Evolutionary conservation across 805 yeast genomes (phyloP), one percentile per base, ranked within the genome.

Genomic region (Ogataea trehalophila): DNA sequence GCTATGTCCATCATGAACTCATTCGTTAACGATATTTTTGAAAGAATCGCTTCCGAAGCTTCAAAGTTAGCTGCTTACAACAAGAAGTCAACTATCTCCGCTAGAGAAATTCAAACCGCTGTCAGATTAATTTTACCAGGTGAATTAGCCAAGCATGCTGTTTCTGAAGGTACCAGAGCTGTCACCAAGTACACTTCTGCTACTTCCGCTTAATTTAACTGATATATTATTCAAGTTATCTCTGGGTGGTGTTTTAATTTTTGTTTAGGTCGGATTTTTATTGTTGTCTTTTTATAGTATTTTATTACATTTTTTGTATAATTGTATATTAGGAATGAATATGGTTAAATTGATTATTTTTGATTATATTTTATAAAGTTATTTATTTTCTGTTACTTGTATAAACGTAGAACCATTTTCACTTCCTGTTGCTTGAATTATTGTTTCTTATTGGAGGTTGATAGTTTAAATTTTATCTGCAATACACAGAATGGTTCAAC

Each of bases 1-100:
- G 96, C 98, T 58, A 92, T 92, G 96, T 89, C 96, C 59, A 92
- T 92, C 73, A 85, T 92, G 92, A 92, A 92, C 87, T 92, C 97
- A 39, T 92, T 92, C 65, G 97, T 92, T 63, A 91, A 90, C 77
- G 97, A 92, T 76, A 89, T 91, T 70, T 92, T 91, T 70, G 97
- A 91, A 80, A 91, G 98, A 81, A 87, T 92, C 65, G 97, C 97
- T 63, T 75, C 92, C 65, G 97, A 91, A 79, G 97, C 97, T 65
- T 91, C 97, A 60, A 92, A 91, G 78, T 84, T 92, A 66, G 97
- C 97, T 75, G 96, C 96, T 68, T 91, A 91, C 86, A 91, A 91
- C 87, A 90, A 90, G 81, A 91, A 90, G 78, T 88, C 96, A 52
- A 91, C 98, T 63, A 91, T 92, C 68, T 89, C 97, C 60, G 95